Conservation (phyloP, 352 stramenopile genomes). For the Globisporangium canariense region DNA sequence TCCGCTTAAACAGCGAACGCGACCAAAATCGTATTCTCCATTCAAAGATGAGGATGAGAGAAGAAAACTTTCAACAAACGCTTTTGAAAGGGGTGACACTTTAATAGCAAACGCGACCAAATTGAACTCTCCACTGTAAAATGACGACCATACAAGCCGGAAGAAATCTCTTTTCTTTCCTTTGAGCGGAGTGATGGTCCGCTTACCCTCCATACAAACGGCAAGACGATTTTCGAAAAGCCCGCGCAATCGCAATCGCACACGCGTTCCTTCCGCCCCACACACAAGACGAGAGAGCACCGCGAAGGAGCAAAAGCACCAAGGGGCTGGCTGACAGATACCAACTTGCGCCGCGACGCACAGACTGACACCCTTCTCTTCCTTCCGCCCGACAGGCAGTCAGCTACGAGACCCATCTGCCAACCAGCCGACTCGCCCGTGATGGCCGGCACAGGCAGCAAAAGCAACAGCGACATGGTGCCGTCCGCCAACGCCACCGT, state of each 20-base stretch:
- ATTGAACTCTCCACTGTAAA: too few relatives aligned
- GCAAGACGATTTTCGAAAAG: slow-evolving; percentile 11
- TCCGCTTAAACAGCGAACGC: too few relatives aligned
- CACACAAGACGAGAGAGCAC: not conserved
- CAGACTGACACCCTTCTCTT: not conserved
- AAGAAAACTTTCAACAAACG: too few relatives aligned
- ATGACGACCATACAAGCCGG: too few relatives aligned
- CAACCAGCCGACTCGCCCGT: not conserved
- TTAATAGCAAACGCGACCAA: too few relatives aligned
- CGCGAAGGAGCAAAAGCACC: not conserved
- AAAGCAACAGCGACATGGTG: not conserved
- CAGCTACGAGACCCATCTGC: not conserved
- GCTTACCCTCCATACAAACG: slow-evolving; percentile 4
- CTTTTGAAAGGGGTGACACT: too few relatives aligned
- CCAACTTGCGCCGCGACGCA: not conserved
- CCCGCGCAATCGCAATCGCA: slow-evolving; percentile 3
- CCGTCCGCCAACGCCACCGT: slow-evolving; percentile 2
- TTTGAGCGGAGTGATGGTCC: slow-evolving; percentile 9
- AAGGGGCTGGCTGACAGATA: not conserved
- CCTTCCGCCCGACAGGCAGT: not conserved
- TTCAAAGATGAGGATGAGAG: not conserved
- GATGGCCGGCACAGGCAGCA: not conserved
- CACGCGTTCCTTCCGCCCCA: slow-evolving; percentile 12
- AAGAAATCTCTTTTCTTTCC: slow-evolving; percentile 4
- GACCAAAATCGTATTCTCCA: too few relatives aligned